phyloP scores from a whole-genome alignment of 2,329 filamentous ascomycete genomes.

The Fusarium torulosum region DNA sequence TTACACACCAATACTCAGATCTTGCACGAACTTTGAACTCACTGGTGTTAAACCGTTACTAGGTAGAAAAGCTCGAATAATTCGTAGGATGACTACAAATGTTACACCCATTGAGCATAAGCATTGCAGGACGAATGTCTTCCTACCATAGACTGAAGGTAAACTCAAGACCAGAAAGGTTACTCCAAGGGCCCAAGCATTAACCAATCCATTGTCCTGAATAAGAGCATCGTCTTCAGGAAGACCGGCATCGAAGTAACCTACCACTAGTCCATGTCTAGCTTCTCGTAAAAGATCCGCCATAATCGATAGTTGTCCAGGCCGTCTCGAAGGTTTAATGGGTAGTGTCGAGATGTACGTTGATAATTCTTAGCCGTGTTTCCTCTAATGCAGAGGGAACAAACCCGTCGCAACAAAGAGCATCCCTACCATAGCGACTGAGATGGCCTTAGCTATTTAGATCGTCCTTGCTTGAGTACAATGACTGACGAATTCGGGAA shows the following conservation, averaged over 20 bases:
- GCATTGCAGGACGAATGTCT: not conserved
- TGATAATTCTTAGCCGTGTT: slow-evolving; percentile 50
- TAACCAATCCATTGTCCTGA: slow-evolving; percentile 49
- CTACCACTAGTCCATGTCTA: slow-evolving; percentile 53
- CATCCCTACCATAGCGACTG: slow-evolving; percentile 51
- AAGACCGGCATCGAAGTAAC: slow-evolving; percentile 57
- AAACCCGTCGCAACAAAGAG: slow-evolving; percentile 54
- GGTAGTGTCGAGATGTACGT: slow-evolving; percentile 56
- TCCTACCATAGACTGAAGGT: not conserved
- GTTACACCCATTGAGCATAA: no score
- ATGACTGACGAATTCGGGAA: slow-evolving; percentile 47
- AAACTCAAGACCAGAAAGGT: slow-evolving; percentile 16
- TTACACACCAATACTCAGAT: no score
- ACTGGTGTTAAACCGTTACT: no score
- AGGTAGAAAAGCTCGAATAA: no score
- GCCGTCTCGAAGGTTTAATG: slow-evolving; percentile 48
- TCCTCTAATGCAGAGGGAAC: slow-evolving; percentile 23
- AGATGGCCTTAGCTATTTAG: slow-evolving; percentile 35
- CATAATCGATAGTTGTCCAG: slow-evolving; percentile 48
- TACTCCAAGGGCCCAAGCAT: slow-evolving; percentile 50
- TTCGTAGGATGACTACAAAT: no score
- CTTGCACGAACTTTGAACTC: no score
- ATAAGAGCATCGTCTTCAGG: slow-evolving; percentile 52
- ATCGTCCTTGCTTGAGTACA: slow-evolving; percentile 51
- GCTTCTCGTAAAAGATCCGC: slow-evolving; percentile 45